Conservation (phyloP, 75 land plant species). For the Larix kaempferi region DNA sequence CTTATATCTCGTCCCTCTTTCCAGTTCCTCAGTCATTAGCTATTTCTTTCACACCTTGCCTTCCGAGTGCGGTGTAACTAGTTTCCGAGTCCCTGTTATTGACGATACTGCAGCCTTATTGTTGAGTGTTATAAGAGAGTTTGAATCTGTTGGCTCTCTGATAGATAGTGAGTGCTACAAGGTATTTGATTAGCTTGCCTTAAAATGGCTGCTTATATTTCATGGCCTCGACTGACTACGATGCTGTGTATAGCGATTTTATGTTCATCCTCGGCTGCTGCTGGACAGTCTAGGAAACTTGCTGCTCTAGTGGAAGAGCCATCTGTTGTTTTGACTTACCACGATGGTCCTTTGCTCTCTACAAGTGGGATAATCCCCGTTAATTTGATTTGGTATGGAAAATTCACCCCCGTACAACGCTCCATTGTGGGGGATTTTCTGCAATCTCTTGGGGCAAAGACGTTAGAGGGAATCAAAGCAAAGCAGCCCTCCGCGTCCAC, state of each 20-base stretch:
- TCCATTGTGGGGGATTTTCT: conserved; percentile 18
- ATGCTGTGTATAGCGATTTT: not conserved
- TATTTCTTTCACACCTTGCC: too few species aligned
- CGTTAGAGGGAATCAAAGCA: not conserved
- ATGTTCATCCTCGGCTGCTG: not conserved
- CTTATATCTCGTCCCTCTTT: not conserved
- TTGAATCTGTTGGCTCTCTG: not conserved
- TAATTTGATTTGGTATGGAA: conserved; percentile 24
- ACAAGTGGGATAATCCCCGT: not conserved
- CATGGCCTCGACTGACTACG: not conserved
- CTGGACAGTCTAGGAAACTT: not conserved
- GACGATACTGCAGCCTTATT: too few species aligned
- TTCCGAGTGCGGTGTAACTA: not conserved
- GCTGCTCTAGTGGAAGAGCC: conserved; percentile 17
- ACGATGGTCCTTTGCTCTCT: conserved; percentile 18
- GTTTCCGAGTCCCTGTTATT: too few species aligned
- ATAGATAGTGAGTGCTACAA: too few species aligned
- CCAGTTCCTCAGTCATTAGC: too few species aligned
- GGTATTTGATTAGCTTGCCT: not conserved
- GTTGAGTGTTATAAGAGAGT: not conserved
- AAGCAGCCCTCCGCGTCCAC: conserved; percentile 21
- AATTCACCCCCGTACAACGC: conserved; percentile 11
- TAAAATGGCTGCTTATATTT: not conserved
- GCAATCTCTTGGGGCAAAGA: conserved; percentile 5
- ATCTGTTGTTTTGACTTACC: conserved; percentile 22